Evolutionary conservation across 2,329 filamentous ascomycete species (phyloP), one percentile per base, ranked within the genome.

Genomic region (Calonectria naviculata): DNA sequence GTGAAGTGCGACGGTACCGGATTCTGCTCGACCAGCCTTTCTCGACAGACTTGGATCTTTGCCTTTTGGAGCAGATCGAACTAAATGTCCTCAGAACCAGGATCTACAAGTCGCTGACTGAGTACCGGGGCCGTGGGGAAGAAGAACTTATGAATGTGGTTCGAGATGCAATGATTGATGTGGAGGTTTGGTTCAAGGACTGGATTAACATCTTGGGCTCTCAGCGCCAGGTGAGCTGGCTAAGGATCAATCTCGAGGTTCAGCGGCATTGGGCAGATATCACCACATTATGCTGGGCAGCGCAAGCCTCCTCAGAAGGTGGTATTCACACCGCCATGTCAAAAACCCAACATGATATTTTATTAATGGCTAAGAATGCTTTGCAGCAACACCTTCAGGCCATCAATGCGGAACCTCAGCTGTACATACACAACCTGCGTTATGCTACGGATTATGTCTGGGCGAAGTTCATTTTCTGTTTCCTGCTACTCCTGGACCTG

Each of bases 11-110:
- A 9, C 81, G 86, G 28, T 85, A 86, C 31, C 80, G 87, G 21
- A 81, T 84, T 21, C 78, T 89, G 4, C 79, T 89, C 1, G 79
- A 83, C 24, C 85, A 85, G 70, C 79, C 82, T 0, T 82, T 82
- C 2, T 83, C 84, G 1, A 88, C 85, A 0, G 76, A 84, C 4
- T 80, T 89, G 9, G 88, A 90, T 74, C 78, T 89, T 19, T 85
- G 87, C 8, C 78, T 90, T 0, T 83, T 89, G 38, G 86, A 87
- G 3, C 88, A 90, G 71, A 84, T 89, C 4, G 88, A 87, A 78
- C 77, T 81, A 15, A 81, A 81, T 42, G 75, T 73, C 1, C 72
- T 79, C 4, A 73, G 78, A 38, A 82, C 81, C 26, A 83, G 78
- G 12, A 83, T 83, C 15, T 84, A 84, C 62, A 79, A 83, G 36